Base-by-base conservation (phyloP, 1,284 basidiomycete genomes). In the Heterobasidion occidentale region DNA sequence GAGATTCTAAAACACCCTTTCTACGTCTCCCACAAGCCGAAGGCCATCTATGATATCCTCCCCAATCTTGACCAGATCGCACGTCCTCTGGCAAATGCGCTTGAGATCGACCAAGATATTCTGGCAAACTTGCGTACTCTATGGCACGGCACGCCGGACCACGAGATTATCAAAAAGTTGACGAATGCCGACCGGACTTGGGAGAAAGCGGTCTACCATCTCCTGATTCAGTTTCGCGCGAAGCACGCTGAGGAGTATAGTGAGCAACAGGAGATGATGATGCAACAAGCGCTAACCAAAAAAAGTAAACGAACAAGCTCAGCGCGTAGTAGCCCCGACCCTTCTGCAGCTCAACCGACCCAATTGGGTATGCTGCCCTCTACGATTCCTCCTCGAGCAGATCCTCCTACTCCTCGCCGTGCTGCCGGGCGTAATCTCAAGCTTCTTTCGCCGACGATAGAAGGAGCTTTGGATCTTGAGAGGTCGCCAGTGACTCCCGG, bases 181-280 rank as follows among this genome's bases (percentile, higher is more conserved):
- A 75, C 80, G 48, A 81, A 75, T 62, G 65, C 74, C 49, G 81
- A 84, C 58, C 83, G 84, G 59, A 94, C 89, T 20, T 94, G 92
- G 91, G 92, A 96, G 70, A 97, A 97, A 71, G 90, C 90, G 0
- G 89, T 96, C 52, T 98, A 97, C 70, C 87, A 91, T 66, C 74
- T 96, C 11, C 77, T 98, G 11, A 75, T 86, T 56, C 84, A 85
- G 62, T 96, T 95, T 71, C 83, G 92, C 46, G 77, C 76, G 54
- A 80, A 79, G 61, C 82, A 83, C 59, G 70, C 91, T 46, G 84
- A 88, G 65, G 79, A 86, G 60, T 87, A 83, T 65, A 81, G 87
- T 59, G 80, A 82, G 60, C 76, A 81, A 33, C 79, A 84, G 57
- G 71, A 74, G 61, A 68, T 68, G 55, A 61, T 65, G 17, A 54